Evolutionary conservation across 768 basidiomycete genomes (phyloP).

Genomic region (Pisolithus marmoratus): DNA sequence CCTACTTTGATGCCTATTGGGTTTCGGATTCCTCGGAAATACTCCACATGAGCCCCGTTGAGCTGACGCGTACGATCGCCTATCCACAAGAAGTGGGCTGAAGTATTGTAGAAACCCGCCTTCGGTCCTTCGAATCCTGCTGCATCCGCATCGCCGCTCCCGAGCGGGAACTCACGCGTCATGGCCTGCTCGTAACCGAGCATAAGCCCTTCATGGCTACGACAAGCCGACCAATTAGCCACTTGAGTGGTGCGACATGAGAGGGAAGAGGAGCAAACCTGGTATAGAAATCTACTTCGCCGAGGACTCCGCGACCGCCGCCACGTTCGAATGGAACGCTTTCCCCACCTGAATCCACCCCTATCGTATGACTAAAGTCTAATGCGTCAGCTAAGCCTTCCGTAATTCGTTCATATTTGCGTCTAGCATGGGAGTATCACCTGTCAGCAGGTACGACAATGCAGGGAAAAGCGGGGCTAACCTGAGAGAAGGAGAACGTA

Average conservation of each 20-base stretch:
- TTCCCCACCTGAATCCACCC: conserved; percentile 49
- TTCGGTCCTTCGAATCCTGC: not conserved
- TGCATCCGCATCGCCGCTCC: conserved; percentile 1
- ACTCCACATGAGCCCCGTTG: conserved; percentile 91
- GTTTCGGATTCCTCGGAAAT: conserved; percentile 87
- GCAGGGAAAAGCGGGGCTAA: conserved; percentile 26
- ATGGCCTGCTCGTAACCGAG: conserved; percentile 90
- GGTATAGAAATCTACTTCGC: conserved; percentile 92
- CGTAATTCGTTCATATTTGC: conserved; percentile 82
- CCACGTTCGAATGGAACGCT: conserved; percentile 60
- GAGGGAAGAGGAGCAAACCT: conserved; percentile 42
- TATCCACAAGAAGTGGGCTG: conserved; percentile 95
- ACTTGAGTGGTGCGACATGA: not conserved
- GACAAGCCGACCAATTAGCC: not conserved
- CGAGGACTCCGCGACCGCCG: conserved; percentile 63
- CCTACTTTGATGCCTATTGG: conserved; percentile 97
- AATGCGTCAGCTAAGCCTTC: conserved; percentile 84
- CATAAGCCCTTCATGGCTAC: conserved; percentile 88
- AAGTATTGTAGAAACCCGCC: conserved; percentile 76
- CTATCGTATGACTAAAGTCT: conserved; percentile 89
- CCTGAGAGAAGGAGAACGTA: conserved; percentile 75
- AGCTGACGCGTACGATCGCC: conserved; percentile 94
- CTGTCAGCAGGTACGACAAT: conserved; percentile 9
- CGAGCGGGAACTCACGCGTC: conserved; percentile 61
- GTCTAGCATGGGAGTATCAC: conserved; percentile 34